Evolutionary conservation across 768 basidiomycete genomes (phyloP).

Genomic region (Piloderma croceum): DNA sequence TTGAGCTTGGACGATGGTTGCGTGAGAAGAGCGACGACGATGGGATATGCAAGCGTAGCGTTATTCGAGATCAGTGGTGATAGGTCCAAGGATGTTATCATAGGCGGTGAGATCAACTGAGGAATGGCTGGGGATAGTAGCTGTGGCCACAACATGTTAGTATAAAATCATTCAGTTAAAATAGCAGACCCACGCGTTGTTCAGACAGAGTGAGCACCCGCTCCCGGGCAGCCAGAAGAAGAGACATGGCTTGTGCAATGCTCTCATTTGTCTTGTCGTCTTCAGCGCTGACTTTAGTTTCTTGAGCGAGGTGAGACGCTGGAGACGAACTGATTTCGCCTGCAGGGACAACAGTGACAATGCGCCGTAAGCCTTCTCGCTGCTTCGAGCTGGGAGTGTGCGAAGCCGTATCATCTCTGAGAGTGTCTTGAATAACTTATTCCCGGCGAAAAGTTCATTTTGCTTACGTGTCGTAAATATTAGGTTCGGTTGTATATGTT

Average conservation of each 20-base stretch:
- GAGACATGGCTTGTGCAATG: constrained; percentile 58
- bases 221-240: constrained; percentile 63
- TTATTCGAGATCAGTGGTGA: constrained; percentile 62
- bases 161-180: too few species aligned
- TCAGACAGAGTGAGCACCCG: constrained; percentile 71
- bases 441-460: too few species aligned
- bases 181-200: constrained; percentile 46
- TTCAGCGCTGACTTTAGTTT: constrained; percentile 34
- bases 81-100: constrained; percentile 66
- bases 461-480: constrained; percentile 45
- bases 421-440: too few species aligned
- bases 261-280: constrained; percentile 54
- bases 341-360: too few species aligned
- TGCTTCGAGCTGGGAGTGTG: too few species aligned
- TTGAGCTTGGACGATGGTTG: constrained; percentile 25
- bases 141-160: constrained; percentile 35
- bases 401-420: too few species aligned
- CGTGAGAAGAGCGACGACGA: constrained; percentile 54
- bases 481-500: constrained; percentile 44
- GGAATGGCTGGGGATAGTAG: constrained; percentile 46
- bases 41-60: constrained; percentile 62
- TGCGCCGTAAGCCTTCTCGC: too few species aligned
- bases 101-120: constrained; percentile 36
- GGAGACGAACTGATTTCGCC: not conserved
- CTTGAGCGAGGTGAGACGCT: not conserved